Evolutionary conservation across 1,139 yeast species (phyloP), one percentile per base, ranked within the genome.

Genomic region (Blastobotrys ciferrii): DNA sequence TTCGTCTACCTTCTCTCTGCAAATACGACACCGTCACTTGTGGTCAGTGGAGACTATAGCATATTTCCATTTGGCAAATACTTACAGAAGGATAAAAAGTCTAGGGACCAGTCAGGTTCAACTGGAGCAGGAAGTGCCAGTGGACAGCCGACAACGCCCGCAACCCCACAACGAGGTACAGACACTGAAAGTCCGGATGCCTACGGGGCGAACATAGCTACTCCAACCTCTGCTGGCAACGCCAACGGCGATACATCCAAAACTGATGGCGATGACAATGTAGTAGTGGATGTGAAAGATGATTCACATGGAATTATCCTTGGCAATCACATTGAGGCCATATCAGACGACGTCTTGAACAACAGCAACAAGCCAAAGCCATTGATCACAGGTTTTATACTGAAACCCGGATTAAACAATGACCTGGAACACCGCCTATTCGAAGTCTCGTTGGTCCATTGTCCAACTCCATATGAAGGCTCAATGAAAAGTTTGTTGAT

Each of bases 1-100:
- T 67, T 86, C 17, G 80, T 86, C 1, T 70, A 86, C 60, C 78
- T 87, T 35, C 88, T 87, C 14, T 81, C 92, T 11, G 87, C 86
- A 0, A 84, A 82, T 55, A 74, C 78, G 39, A 73, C 77, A 32
- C 81, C 94, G 0, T 81, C 82, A 42, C 57, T 81, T 35, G 65
- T 84, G 4, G 70, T 86, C 31, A 63, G 65, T 32, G 67, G 63
- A 11, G 57, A 52, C n/a, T 47, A 48, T 19, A 47, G 51, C 64
- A 45, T 59, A 25, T 70, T 54, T 59, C 67, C 53, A 59, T 69
- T 48, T 42, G 61, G 49, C 4, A 47, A 47, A 30, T 45, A 32
- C 15, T 46, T 42, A 19, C 18, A 33, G 12, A 52, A 15, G 50
- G 50, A 38, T 23, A 45, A 30, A 35, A 38, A 43, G 11, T 32